phyloP scores from a whole-genome alignment of 129 eudicot species.

The Flaveria bidentis region DNA sequence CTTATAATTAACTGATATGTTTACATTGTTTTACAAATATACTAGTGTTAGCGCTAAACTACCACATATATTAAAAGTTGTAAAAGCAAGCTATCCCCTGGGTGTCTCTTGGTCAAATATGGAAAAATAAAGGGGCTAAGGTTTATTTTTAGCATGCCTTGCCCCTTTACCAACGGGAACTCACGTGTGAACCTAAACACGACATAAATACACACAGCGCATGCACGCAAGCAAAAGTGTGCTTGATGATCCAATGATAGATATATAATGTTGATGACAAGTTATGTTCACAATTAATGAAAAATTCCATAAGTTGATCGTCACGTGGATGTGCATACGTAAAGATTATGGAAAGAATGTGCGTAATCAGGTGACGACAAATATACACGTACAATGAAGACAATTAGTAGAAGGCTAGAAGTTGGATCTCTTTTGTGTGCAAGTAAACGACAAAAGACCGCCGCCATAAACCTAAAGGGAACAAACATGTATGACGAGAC shows the following conservation, averaged over 20 bases:
- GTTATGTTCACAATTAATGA: conserved; percentile 13
- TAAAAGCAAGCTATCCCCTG: background rate
- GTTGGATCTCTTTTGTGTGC: background rate
- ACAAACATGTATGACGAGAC: conserved; percentile 5
- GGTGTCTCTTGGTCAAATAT: conserved; percentile 8
- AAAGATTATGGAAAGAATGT: conserved; percentile 10
- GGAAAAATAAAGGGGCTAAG: background rate
- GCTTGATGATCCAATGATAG: background rate
- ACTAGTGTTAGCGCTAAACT: background rate
- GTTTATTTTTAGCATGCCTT: background rate
- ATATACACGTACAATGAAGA: background rate
- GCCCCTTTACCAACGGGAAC: background rate
- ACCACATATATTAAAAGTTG: background rate
- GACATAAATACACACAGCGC: background rate
- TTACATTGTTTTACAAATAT: conserved; percentile 9
- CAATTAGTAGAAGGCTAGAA: background rate
- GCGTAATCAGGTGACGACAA: conserved; percentile 25
- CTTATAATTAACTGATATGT: background rate
- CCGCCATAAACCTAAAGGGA: background rate
- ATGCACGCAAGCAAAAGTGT: background rate
- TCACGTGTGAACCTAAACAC: background rate
- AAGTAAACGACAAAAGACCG: background rate
- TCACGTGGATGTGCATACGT: conserved; percentile 6
- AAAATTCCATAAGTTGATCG: conserved; percentile 12
- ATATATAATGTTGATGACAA: background rate